A percentile compares a stretch with the other conserved stretches of the same genome.
Evolutionary conservation across 257 asterid genomes (phyloP).

Genomic region (Ajuga chamaepitys): DNA sequence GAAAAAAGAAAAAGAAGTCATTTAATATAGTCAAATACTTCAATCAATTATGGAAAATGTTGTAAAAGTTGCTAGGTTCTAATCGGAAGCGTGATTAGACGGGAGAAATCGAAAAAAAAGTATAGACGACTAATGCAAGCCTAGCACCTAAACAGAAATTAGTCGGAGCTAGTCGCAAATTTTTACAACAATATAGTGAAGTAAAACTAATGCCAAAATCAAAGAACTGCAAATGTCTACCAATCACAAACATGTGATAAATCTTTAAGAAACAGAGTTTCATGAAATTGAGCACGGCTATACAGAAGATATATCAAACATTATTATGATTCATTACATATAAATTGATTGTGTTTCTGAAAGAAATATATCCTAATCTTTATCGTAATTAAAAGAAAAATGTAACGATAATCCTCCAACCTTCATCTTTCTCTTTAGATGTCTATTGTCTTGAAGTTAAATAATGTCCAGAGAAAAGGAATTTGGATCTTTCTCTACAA

Average conservation of each 20-base stretch:
- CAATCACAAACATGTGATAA: not conserved
- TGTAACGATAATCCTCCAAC: not conserved
- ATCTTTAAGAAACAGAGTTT: not conserved
- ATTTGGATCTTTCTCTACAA: not conserved
- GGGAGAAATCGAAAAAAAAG: no score
- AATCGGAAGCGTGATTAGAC: no score
- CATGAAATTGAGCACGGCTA: not conserved
- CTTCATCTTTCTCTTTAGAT: slow-evolving; percentile 2
- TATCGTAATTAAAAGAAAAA: not conserved
- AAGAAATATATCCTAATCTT: not conserved
- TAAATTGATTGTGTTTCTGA: not conserved
- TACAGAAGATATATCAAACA: slow-evolving; percentile 8
- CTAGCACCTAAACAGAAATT: no score
- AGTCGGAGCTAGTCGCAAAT: no score
- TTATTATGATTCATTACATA: not conserved
- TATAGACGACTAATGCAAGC: no score
- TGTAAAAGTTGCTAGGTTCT: no score
- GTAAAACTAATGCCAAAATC: not conserved
- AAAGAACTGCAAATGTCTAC: not conserved
- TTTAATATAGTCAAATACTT: not conserved
- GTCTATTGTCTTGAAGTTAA: not conserved
- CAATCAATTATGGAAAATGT: not conserved
- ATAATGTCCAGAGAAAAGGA: not conserved
- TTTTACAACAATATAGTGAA: no score
- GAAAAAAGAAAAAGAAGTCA: not conserved